These are phyloP conservation scores for Odontarrhena argentea DNA, from an alignment of 345 rosid species.

Conservation along the genomic window DNA sequence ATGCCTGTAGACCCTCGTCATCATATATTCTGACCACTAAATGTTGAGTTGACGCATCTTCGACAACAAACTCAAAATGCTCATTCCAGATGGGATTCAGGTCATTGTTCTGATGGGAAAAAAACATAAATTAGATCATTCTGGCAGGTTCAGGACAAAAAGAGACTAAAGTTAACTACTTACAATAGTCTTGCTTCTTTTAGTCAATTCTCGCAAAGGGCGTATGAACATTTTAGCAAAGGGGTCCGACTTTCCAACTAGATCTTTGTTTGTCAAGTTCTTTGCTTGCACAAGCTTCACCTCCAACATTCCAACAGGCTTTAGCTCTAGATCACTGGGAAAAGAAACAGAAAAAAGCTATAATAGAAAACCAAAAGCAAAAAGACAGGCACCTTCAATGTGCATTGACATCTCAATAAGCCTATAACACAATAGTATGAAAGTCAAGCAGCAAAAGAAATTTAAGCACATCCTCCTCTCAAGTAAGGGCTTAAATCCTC, in stretches of 20 bases:
- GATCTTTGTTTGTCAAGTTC: constrained; percentile 87
- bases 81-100: constrained; percentile 99
- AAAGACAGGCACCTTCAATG: constrained; percentile 9
- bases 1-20: constrained; percentile 90
- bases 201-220: constrained; percentile 74
- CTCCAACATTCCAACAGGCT: constrained; percentile 87
- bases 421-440: constrained; percentile 9
- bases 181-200: constrained; percentile 87
- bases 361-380: constrained; percentile 11
- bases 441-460: background rate
- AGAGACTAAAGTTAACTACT: constrained; percentile 32
- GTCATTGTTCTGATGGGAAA: constrained; percentile 72
- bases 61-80: constrained; percentile 86
- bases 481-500: constrained; percentile 9
- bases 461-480: constrained; percentile 12
- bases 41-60: constrained; percentile 91
- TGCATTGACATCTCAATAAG: constrained; percentile 3
- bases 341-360: constrained; percentile 35
- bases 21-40: constrained; percentile 84
- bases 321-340: constrained; percentile 85
- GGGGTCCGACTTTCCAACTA: constrained; percentile 98
- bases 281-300: constrained; percentile 99
- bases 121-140: constrained; percentile 23
- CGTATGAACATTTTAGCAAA: constrained; percentile 77
- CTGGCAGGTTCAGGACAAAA: constrained; percentile 16